Evolutionary conservation across 306 rosid species (phyloP).

Genomic region (Rubus parviflorus): DNA sequence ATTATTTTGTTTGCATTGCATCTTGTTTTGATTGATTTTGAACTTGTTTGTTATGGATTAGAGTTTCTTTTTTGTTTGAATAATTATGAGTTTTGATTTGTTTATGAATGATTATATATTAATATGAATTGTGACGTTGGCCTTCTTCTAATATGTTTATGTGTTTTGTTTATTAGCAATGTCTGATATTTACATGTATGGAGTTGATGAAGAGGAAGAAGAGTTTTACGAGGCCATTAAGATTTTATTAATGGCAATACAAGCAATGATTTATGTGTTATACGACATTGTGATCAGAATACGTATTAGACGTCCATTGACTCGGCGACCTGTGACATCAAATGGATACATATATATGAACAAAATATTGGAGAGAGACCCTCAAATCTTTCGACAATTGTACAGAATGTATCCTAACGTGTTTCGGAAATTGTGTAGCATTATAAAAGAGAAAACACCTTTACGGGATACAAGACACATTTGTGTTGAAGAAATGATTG

Average conservation of each 20-base stretch:
- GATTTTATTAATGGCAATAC: not conserved
- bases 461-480: no score
- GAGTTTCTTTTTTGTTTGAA: no score
- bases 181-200: not conserved
- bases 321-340: not conserved
- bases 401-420: no score
- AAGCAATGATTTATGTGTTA: not conserved
- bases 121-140: not conserved
- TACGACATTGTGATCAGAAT: not conserved
- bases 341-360: not conserved
- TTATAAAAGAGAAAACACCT: no score
- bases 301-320: not conserved
- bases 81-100: not conserved
- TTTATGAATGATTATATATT: not conserved
- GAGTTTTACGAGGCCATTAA: no score
- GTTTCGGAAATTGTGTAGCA: no score
- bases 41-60: no score
- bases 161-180: not conserved
- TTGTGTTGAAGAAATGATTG: no score
- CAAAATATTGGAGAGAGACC: no score
- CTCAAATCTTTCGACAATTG: no score
- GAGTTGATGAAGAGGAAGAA: not conserved
- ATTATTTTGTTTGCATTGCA: no score
- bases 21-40: no score
- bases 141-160: not conserved